phyloP scores from a whole-genome alignment of 2,329 filamentous ascomycete genomes.

The Endoconidiophora laricicola region DNA sequence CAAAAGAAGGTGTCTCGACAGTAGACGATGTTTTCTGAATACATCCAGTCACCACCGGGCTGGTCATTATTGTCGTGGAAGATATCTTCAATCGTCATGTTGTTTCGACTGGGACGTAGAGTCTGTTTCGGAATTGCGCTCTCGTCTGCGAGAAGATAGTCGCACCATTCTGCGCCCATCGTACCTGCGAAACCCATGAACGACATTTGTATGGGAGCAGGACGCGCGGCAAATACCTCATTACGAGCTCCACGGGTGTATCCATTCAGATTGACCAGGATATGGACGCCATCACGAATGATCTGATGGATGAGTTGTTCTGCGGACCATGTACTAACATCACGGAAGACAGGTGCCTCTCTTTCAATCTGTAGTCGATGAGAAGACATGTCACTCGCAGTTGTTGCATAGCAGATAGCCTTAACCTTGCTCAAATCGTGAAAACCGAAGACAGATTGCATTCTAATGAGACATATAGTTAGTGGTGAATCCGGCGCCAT shows the following conservation, averaged over 20 bases:
- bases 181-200: slow-evolving; percentile 99
- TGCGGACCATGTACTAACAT: slow-evolving; percentile 73
- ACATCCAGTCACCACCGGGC: slow-evolving; percentile 69
- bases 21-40: slow-evolving; percentile 92
- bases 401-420: slow-evolving; percentile 92
- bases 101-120: slow-evolving; percentile 61
- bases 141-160: slow-evolving; percentile 83
- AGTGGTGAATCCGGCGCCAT: neutral
- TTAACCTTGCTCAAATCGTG: slow-evolving; percentile 59
- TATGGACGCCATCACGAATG: slow-evolving; percentile 73
- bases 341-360: slow-evolving; percentile 79
- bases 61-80: slow-evolving; percentile 49
- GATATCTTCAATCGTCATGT: slow-evolving; percentile 56
- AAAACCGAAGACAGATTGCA: slow-evolving; percentile 96
- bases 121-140: slow-evolving; percentile 73
- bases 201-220: slow-evolving; percentile 94
- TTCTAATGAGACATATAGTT: slow-evolving; percentile 27
- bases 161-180: slow-evolving; percentile 92
- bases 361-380: slow-evolving; percentile 87
- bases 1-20: slow-evolving; percentile 95
- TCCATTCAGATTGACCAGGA: slow-evolving; percentile 92
- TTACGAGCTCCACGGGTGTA: slow-evolving; percentile 95
- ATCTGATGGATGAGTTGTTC: slow-evolving; percentile 79
- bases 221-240: slow-evolving; percentile 87
- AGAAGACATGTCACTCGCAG: slow-evolving; percentile 69